phyloP scores from a whole-genome alignment of 495 filamentous ascomycete genomes.

The Glarea lozoyensis region DNA sequence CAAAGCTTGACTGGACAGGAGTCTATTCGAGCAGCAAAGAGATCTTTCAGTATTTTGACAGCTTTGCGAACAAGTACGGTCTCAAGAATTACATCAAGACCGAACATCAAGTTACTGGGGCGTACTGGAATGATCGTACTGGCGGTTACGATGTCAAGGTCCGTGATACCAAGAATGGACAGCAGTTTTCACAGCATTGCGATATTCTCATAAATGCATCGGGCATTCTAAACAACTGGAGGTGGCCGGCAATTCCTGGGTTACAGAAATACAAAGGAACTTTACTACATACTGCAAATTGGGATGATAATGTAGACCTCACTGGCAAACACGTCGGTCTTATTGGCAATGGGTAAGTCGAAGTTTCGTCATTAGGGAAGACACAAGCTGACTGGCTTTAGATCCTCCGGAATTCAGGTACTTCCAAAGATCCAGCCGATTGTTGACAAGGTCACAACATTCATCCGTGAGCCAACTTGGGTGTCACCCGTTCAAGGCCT shows the following conservation, averaged over 20 bases:
- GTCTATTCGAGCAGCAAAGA: constrained; percentile 26
- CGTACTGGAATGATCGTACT: constrained; percentile 16
- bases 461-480: constrained; percentile 51
- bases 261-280: constrained; percentile 31
- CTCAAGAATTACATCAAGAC: constrained; percentile 40
- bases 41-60: constrained; percentile 47
- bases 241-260: constrained; percentile 34
- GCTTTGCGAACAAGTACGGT: constrained; percentile 43
- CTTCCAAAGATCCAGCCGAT: constrained; percentile 38
- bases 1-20: constrained; percentile 30
- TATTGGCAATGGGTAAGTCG: constrained; percentile 33
- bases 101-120: constrained; percentile 1
- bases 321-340: constrained; percentile 38
- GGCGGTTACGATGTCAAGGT: constrained; percentile 29
- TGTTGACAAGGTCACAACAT: constrained; percentile 37
- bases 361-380: neutral
- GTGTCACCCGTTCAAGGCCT: constrained; percentile 41
- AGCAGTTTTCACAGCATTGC: constrained; percentile 19
- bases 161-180: constrained; percentile 16
- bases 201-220: constrained; percentile 9
- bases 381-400: constrained; percentile 12
- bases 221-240: constrained; percentile 10
- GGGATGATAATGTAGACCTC: constrained; percentile 36
- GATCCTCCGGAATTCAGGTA: constrained; percentile 41
- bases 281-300: constrained; percentile 41